Base-by-base conservation (phyloP, 2,329 filamentous ascomycete species). In the Microsporum canis region DNA sequence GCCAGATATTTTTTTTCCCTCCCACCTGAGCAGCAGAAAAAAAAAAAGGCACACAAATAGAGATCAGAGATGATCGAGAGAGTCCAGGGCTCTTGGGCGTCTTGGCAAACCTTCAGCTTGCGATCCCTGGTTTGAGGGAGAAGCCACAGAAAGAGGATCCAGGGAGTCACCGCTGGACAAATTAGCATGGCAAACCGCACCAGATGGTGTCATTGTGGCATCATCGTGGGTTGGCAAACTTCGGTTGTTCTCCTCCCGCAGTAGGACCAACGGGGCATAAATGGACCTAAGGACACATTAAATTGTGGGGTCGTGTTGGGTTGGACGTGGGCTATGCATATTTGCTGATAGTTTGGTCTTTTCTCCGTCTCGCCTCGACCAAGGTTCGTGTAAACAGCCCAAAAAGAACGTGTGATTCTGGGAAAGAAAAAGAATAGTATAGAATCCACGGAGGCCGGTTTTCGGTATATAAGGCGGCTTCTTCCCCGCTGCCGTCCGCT, bases 211-310 rank as follows among this genome's bases (percentile, higher is more conserved):
- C 51, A 55, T 55, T 31, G 51, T 31, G 51, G 51, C 29, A 36
- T 36, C 51, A 36, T 55, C 31, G 31, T 55, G 51, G 51, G 31
- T 36, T 12, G 29, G 31, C 51, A 51, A 31, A 51, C 17, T 56
- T 56, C 53, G 53, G 53, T 31, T n/a, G 27, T 41, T 43, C 39
- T 43, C 55, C 55, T 57, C 55, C 55, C 55, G 55, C 55, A 57
- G 2, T 10, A 55, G 8, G 17, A 34, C 34, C 17, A 29, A 41
- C 55, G 38, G 49, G 49, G 31, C 23, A 55, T 36, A 17, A 38
- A 55, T 55, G 51, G 51, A 12, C 33, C 51, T 55, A n/a, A 23
- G 31, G n/a, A n/a, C 14, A 55, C 31, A 55, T 55, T 36, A 55
- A 36, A 55, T 55, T 55, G 51, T 55, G 51, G 51, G n/a, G 51